phyloP scores from a whole-genome alignment of 768 basidiomycete genomes.

The Suillus discolor region DNA sequence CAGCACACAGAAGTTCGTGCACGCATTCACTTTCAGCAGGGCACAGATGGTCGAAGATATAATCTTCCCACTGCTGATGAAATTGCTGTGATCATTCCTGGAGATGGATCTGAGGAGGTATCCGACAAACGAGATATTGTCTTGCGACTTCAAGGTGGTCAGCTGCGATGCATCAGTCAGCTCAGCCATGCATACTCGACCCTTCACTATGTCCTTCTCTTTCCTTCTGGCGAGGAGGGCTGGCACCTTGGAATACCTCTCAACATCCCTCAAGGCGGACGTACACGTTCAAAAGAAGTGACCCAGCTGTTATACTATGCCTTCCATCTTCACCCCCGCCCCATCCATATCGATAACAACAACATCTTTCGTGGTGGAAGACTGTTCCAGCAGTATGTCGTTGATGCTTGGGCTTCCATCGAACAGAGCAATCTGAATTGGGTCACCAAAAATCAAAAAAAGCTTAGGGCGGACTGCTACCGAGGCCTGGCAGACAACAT shows the following conservation, averaged over 20 bases:
- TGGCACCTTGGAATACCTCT: constrained; percentile 41
- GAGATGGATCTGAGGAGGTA: constrained; percentile 20
- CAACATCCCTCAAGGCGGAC: no score
- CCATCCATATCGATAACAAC: no score
- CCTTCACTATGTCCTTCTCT: constrained; percentile 47
- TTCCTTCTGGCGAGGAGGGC: constrained; percentile 41
- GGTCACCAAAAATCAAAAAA: constrained; percentile 38
- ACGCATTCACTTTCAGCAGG: constrained; percentile 10
- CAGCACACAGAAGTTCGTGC: constrained; percentile 18
- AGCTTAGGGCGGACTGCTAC: constrained; percentile 38
- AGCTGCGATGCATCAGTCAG: constrained; percentile 35
- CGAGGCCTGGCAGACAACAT: constrained; percentile 35
- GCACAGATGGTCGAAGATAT: constrained; percentile 37
- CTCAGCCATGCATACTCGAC: constrained; percentile 37
- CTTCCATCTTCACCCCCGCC: constrained; percentile 37
- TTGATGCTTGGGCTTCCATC: constrained; percentile 46
- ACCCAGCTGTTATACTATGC: constrained; percentile 33
- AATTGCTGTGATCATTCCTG: constrained; percentile 32
- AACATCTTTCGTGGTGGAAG: constrained; percentile 37
- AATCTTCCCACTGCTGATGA: constrained; percentile 47
- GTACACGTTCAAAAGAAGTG: constrained; percentile 22
- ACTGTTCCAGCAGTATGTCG: constrained; percentile 47
- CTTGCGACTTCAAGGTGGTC: constrained; percentile 22
- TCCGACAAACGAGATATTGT: constrained; percentile 37
- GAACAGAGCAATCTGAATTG: constrained; percentile 44